phyloP scores from a whole-genome alignment of 345 rosid species.

The Lepidium africanum region DNA sequence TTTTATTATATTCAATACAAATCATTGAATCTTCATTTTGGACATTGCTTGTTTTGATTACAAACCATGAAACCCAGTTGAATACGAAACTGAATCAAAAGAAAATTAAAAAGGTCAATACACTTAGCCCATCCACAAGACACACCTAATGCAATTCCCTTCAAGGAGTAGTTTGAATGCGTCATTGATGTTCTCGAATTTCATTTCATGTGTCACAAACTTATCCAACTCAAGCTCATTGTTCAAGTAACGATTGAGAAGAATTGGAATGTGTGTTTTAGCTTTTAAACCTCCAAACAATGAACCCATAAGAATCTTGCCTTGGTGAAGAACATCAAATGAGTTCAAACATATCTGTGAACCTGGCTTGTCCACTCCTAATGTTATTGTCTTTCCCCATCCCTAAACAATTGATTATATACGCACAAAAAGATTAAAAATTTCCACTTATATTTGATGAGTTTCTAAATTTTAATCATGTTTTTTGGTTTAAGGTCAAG shows the following conservation, averaged over 20 bases:
- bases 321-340: constrained; percentile 46
- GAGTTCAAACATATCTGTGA: constrained; percentile 42
- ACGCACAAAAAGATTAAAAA: neutral
- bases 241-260: constrained; percentile 52
- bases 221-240: constrained; percentile 71
- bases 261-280: constrained; percentile 72
- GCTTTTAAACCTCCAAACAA: constrained; percentile 83
- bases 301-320: constrained; percentile 52
- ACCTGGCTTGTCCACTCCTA: constrained; percentile 76
- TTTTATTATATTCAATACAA: neutral
- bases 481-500: neutral
- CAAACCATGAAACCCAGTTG: neutral
- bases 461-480: neutral
- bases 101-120: neutral
- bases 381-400: constrained; percentile 78
- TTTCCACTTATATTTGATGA: neutral
- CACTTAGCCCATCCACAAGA: constrained; percentile 60
- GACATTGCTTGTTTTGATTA: neutral
- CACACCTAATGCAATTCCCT: constrained; percentile 65
- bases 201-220: constrained; percentile 74
- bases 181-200: constrained; percentile 62
- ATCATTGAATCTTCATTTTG: neutral
- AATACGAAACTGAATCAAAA: neutral
- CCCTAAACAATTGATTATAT: constrained; percentile 37
- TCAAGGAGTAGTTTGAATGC: constrained; percentile 53